Conservation (phyloP, 2,329 filamentous ascomycete species). For the Xylaria sp. region DNA sequence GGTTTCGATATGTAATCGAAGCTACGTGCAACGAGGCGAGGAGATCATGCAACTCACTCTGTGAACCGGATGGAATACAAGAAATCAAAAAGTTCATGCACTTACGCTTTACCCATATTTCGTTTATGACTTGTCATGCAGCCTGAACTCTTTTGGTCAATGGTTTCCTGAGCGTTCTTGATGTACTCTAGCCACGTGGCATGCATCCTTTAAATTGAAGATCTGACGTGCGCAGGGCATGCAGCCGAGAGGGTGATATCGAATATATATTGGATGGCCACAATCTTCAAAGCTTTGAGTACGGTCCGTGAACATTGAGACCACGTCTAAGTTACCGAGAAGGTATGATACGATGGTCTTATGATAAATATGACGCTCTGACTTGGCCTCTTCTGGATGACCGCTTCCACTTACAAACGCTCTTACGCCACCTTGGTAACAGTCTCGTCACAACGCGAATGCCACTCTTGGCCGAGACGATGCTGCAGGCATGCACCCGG, state of each 20-base stretch:
- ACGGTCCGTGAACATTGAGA: background rate
- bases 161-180: background rate
- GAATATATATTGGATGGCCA: background rate
- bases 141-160: background rate
- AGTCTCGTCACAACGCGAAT: conserved; percentile 5
- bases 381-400: too few species aligned
- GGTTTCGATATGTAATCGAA: background rate
- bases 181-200: background rate
- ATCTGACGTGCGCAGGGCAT: background rate
- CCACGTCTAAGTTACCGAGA: background rate
- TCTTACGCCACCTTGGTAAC: conserved; percentile 5
- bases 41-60: background rate
- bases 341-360: conserved; percentile 11
- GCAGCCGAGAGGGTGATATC: background rate
- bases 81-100: background rate
- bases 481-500: background rate
- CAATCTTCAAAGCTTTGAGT: background rate
- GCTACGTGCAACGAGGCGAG: background rate
- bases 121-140: background rate
- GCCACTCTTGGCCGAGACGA: conserved; percentile 2
- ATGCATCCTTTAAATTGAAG: background rate
- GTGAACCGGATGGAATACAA: background rate
- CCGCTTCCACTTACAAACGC: background rate
- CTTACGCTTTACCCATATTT: background rate
- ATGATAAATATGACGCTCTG: background rate